Conservation (phyloP, 2,329 filamentous ascomycete species). For the Xylariaceae sp. region DNA sequence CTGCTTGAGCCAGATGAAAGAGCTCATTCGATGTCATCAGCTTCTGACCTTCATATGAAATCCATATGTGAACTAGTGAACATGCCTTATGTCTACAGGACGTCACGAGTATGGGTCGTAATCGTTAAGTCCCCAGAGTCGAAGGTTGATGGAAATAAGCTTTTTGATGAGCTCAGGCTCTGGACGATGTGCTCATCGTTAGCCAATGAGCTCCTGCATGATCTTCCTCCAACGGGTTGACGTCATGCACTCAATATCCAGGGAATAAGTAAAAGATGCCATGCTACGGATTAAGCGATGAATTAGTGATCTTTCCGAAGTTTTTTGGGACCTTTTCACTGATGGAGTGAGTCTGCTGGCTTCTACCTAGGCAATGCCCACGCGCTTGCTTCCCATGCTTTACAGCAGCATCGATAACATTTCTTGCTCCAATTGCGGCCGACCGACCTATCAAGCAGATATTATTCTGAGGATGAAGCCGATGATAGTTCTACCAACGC, state of each 20-base stretch:
- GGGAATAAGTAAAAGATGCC: slow-evolving; percentile 13
- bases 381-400: slow-evolving; percentile 8
- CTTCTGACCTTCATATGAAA: no score
- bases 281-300: no score
- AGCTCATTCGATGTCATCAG: no score
- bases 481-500: neutral
- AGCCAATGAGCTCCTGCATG: slow-evolving; percentile 12
- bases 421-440: slow-evolving; percentile 8
- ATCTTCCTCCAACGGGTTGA: slow-evolving; percentile 12
- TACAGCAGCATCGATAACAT: slow-evolving; percentile 11
- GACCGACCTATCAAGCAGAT: slow-evolving; percentile 8
- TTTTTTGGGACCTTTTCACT: neutral
- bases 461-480: neutral
- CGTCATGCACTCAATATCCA: slow-evolving; percentile 4
- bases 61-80: no score
- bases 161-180: neutral
- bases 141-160: no score
- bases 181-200: slow-evolving; percentile 8
- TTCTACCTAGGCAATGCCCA: slow-evolving; percentile 16
- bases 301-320: no score
- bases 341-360: slow-evolving; percentile 15
- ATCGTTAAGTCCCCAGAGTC: no score
- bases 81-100: no score
- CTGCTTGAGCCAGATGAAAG: no score
- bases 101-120: no score